A percentile compares a stretch with the other conserved stretches of the same genome.
Evolutionary conservation across 2,329 filamentous ascomycete species (phyloP).

Genomic region (Emmonsia crescens): DNA sequence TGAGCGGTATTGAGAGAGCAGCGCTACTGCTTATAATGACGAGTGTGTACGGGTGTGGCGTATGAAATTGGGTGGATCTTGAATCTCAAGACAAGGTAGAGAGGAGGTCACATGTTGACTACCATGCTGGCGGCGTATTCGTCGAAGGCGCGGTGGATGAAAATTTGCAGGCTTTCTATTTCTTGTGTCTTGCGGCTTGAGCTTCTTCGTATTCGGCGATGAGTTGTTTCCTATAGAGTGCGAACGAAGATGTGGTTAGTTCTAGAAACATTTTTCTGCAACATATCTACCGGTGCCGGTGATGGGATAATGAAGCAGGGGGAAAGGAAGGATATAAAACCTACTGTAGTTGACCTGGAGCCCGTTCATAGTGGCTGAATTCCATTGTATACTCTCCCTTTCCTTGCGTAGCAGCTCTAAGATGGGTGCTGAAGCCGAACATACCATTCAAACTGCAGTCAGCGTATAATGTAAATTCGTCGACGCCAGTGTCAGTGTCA

Average conservation of each 20-base stretch:
- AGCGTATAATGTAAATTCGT: conserved; percentile 86
- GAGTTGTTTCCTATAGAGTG: conserved; percentile 46
- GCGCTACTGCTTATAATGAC: neutral
- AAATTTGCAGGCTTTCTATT: conserved; percentile 27
- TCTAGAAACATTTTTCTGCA: neutral
- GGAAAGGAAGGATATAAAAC: conserved; percentile 25
- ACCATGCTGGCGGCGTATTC: neutral
- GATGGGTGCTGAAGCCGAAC: conserved; percentile 91
- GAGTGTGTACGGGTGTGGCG: neutral
- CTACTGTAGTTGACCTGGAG: conserved; percentile 80
- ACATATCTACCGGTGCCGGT: neutral
- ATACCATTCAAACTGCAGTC: conserved; percentile 93
- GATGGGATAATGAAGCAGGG: neutral
- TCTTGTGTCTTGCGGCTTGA: conserved; percentile 53
- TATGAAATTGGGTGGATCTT: neutral
- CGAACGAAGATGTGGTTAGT: conserved; percentile 1
- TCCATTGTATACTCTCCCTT: conserved; percentile 99
- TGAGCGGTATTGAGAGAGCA: neutral
- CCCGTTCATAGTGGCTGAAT: conserved; percentile 88
- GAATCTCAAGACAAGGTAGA: neutral
- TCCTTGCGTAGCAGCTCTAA: conserved; percentile 88
- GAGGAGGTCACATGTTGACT: no score
- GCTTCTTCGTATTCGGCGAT: conserved; percentile 58
- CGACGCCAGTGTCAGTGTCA: conserved; percentile 84
- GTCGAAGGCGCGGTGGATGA: neutral